Percentiles rank a stretch among this genome's conserved stretches.
Conservation (phyloP, 495 filamentous ascomycete species). For the Trichoderma virens region DNA sequence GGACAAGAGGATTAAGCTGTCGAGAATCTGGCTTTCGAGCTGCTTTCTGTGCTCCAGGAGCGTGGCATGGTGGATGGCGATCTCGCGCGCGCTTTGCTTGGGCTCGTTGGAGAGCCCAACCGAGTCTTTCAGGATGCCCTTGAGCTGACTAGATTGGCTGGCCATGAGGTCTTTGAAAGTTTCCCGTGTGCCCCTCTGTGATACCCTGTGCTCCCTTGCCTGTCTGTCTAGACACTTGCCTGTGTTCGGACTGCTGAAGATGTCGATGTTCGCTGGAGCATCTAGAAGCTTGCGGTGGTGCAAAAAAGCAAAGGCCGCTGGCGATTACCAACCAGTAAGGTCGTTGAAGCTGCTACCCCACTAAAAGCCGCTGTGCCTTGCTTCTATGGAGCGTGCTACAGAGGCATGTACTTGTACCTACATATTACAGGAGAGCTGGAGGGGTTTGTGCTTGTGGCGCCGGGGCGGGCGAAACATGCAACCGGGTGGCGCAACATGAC, state of each 20-base stretch:
- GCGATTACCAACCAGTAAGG: not conserved
- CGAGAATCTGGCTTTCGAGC: slow-evolving; percentile 46
- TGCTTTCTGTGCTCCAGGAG: slow-evolving; percentile 70
- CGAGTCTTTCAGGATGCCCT: slow-evolving; percentile 51
- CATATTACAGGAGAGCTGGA: slow-evolving; percentile 5
- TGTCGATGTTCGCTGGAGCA: not conserved
- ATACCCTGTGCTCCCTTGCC: too few species aligned
- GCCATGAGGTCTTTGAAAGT: not conserved
- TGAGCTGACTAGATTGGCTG: slow-evolving; percentile 20
- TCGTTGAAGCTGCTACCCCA: not conserved
- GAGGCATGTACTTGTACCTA: not conserved
- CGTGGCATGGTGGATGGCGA: slow-evolving; percentile 72
- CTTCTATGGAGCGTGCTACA: not conserved
- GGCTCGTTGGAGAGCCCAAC: not conserved
- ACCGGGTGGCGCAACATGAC: not conserved
- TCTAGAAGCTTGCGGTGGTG: not conserved
- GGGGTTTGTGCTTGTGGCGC: not conserved
- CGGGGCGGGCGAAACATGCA: not conserved
- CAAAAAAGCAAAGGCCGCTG: not conserved
- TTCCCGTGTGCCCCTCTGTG: not conserved
- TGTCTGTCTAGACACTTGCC: too few species aligned
- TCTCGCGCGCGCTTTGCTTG: slow-evolving; percentile 38
- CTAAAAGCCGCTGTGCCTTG: slow-evolving; percentile 6
- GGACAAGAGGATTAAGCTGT: slow-evolving; percentile 59
- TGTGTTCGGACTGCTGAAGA: not conserved